Percentiles rank a stretch among this genome's conserved stretches.
These are phyloP conservation scores for Podospora fimiseda DNA, from an alignment of 495 filamentous ascomycete species.

Conservation along the genomic window DNA sequence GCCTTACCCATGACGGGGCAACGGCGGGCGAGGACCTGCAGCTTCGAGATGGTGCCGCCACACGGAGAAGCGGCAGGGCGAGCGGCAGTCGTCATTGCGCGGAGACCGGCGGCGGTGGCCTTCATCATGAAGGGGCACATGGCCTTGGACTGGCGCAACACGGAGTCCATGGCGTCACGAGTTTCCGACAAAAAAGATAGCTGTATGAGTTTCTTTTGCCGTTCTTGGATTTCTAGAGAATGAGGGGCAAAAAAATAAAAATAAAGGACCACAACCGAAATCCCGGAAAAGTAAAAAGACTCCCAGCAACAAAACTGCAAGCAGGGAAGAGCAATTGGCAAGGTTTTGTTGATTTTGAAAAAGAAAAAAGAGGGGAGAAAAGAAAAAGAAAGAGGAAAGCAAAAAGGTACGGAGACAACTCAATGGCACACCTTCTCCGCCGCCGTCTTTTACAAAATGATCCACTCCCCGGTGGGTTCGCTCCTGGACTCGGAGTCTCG, in stretches of 20 bases:
- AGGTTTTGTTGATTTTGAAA: neutral
- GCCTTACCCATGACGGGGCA: conserved; percentile 99
- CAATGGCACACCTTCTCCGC: conserved; percentile 1
- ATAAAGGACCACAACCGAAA: neutral
- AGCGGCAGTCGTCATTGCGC: conserved; percentile 78
- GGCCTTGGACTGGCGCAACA: conserved; percentile 86
- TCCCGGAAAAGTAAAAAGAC: neutral
- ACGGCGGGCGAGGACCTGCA: conserved; percentile 87
- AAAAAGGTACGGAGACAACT: conserved; percentile 1
- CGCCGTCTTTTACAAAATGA: neutral
- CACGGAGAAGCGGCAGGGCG: conserved; percentile 62
- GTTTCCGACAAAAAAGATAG: no score
- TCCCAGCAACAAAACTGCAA: neutral
- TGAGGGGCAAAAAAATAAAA: neutral
- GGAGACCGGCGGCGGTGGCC: conserved; percentile 80
- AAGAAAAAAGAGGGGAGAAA: neutral
- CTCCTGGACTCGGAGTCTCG: conserved; percentile 16
- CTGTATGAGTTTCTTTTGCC: neutral
- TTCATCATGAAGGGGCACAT: conserved; percentile 98
- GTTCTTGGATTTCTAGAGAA: neutral
- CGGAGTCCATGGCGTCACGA: conserved; percentile 67
- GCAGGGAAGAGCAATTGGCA: neutral
- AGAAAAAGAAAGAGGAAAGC: neutral
- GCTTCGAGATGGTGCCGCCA: conserved; percentile 91
- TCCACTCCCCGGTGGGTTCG: conserved; percentile 12